Conservation (phyloP, 108 stramenopile species). For the Licmophora abbreviata region DNA sequence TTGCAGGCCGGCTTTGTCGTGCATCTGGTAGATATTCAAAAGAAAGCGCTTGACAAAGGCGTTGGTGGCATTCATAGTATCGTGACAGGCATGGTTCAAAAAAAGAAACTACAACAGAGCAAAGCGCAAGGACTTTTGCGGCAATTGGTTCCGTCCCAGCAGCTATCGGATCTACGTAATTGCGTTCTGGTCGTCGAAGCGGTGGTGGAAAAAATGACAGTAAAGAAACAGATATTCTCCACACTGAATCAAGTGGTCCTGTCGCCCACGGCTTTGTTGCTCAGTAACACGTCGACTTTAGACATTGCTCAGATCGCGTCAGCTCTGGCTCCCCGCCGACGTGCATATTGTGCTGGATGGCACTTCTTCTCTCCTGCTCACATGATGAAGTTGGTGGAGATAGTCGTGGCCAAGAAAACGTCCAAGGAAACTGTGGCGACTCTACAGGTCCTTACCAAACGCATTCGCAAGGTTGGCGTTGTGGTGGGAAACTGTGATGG, state of each 20-base stretch:
- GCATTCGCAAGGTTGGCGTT: slow-evolving; percentile 87
- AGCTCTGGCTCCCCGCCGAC: slow-evolving; percentile 37
- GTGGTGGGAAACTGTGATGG: slow-evolving; percentile 96
- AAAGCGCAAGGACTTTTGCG: slow-evolving; percentile 24
- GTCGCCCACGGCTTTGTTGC: slow-evolving; percentile 38
- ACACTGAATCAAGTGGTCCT: slow-evolving; percentile 68
- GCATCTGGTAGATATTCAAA: slow-evolving; percentile 76
- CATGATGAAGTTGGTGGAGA: slow-evolving; percentile 93
- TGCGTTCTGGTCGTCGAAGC: slow-evolving; percentile 89
- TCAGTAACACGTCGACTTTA: slow-evolving; percentile 85
- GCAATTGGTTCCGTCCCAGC: slow-evolving; percentile 21
- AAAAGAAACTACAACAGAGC: slow-evolving; percentile 26
- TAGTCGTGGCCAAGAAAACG: slow-evolving; percentile 69
- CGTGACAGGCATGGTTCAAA: slow-evolving; percentile 47
- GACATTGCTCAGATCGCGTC: slow-evolving; percentile 91
- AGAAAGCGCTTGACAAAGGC: slow-evolving; percentile 59
- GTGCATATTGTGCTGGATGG: slow-evolving; percentile 84
- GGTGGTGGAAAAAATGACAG: slow-evolving; percentile 89
- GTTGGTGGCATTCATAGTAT: slow-evolving; percentile 43
- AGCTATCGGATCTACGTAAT: slow-evolving; percentile 36
- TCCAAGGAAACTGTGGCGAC: slow-evolving; percentile 47
- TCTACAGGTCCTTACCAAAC: slow-evolving; percentile 73
- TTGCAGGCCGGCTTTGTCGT: slow-evolving; percentile 85
- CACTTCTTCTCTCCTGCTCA: slow-evolving; percentile 97
- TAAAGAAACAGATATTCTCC: slow-evolving; percentile 87